Evolutionary conservation across 192 early-diverging fungal genomes (phyloP).

Genomic region (Backusella liffmaniae): DNA sequence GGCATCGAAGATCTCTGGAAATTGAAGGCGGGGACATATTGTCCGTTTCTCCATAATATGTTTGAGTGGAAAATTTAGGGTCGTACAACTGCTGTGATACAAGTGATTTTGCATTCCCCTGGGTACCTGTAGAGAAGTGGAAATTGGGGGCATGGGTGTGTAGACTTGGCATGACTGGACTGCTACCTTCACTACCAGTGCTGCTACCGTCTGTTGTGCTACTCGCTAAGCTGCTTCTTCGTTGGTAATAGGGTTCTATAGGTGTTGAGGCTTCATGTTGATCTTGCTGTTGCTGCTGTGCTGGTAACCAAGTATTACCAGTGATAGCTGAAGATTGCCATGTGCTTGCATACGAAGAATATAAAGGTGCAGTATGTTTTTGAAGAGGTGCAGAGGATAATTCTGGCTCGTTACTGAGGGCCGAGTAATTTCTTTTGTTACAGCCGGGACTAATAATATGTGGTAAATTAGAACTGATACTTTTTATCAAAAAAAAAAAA

Average conservation of each 20-base stretch:
- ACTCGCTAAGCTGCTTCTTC: conserved; percentile 7
- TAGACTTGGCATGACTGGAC: background rate
- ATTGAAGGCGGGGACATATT: background rate
- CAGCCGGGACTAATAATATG: background rate
- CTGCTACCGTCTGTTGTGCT: conserved; percentile 6
- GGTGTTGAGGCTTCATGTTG: background rate
- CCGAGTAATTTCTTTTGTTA: conserved; percentile 6
- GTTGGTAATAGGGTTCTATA: background rate
- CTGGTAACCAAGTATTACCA: background rate
- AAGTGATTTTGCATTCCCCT: background rate
- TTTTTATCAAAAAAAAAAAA: background rate
- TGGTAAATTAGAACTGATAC: background rate
- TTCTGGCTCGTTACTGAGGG: background rate
- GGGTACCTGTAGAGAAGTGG: background rate
- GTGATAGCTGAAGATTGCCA: background rate
- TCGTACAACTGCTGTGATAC: background rate
- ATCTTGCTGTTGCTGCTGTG: background rate
- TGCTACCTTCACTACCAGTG: background rate
- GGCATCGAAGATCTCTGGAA: background rate
- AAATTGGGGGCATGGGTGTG: background rate
- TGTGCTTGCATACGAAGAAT: background rate
- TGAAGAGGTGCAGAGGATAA: background rate
- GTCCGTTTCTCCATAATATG: conserved; percentile 8
- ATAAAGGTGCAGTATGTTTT: background rate
- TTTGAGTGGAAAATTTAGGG: conserved; percentile 5